phyloP scores from a whole-genome alignment of 148 eudicot genomes.

The Gaultheria prostrata region DNA sequence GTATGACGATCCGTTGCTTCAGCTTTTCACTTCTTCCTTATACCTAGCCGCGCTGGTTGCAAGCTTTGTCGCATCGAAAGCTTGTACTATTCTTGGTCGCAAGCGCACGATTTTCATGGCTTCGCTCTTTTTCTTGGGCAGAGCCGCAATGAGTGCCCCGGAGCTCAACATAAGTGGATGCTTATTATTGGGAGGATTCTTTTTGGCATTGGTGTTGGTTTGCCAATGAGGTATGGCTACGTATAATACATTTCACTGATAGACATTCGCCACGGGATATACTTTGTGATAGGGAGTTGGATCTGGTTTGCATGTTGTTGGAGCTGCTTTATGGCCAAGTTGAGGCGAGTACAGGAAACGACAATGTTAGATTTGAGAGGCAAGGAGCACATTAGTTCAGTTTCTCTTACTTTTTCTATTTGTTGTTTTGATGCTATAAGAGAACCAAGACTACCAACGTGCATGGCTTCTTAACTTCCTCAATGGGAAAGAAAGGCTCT shows the following conservation, averaged over 20 bases:
- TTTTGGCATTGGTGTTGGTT: conserved; percentile 78
- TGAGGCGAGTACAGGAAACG: neutral
- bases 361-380: neutral
- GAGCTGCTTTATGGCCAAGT: neutral
- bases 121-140: conserved; percentile 32
- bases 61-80: conserved; percentile 60
- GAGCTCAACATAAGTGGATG: conserved; percentile 40
- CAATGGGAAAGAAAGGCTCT: neutral
- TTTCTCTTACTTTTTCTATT: neutral
- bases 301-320: neutral
- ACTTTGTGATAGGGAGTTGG: neutral
- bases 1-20: conserved; percentile 10
- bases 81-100: conserved; percentile 37
- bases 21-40: conserved; percentile 32
- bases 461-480: neutral
- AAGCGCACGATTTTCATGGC: conserved; percentile 35
- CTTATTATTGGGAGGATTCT: conserved; percentile 60
- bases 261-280: neutral
- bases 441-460: neutral
- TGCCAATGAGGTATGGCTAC: conserved; percentile 61
- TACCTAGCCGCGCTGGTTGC: conserved; percentile 66
- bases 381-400: neutral
- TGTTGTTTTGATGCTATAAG: neutral
- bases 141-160: conserved; percentile 43
- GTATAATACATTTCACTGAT: neutral